Conservation (phyloP, 2,329 filamentous ascomycete genomes). For the Fusarium virguliforme region DNA sequence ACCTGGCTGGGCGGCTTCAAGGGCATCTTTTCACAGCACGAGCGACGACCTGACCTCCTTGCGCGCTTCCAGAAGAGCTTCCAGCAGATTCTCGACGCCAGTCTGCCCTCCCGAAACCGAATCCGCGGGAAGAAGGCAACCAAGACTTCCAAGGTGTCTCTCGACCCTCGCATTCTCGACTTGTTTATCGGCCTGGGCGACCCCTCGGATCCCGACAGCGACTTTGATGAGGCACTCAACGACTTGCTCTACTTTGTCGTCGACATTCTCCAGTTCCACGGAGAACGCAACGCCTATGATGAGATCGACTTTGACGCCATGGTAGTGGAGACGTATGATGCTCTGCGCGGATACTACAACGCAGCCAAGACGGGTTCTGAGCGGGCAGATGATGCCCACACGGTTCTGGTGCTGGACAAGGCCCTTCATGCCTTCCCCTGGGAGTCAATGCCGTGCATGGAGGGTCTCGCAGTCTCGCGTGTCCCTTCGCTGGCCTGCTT, state of each 20-base stretch:
- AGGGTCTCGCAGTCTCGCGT: constrained; percentile 84
- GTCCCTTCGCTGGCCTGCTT: constrained; percentile 90
- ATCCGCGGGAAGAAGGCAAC: constrained; percentile 70
- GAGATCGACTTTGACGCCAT: constrained; percentile 97
- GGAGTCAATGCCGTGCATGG: constrained; percentile 93
- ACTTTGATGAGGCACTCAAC: constrained; percentile 90
- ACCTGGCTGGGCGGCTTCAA: constrained; percentile 97
- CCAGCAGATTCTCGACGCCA: constrained; percentile 83
- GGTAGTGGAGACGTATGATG: constrained; percentile 89
- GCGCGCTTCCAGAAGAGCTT: constrained; percentile 85
- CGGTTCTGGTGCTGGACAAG: constrained; percentile 92
- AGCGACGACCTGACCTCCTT: constrained; percentile 75
- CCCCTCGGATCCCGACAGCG: constrained; percentile 75
- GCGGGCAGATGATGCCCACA: constrained; percentile 72
- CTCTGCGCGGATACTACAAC: constrained; percentile 83
- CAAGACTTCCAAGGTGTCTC: constrained; percentile 61
- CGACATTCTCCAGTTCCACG: constrained; percentile 96
- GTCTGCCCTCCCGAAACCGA: constrained; percentile 86
- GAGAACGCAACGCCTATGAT: constrained; percentile 96
- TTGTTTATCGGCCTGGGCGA: constrained; percentile 90
- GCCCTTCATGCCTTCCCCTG: constrained; percentile 92
- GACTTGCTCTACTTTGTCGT: constrained; percentile 97
- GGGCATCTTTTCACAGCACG: constrained; percentile 88
- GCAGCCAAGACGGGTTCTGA: constrained; percentile 60
- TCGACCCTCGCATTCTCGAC: constrained; percentile 80